These are phyloP conservation scores for Linnemannia hyalina DNA, from an alignment of 192 early-diverging fungal species.

Conservation along the genomic window DNA sequence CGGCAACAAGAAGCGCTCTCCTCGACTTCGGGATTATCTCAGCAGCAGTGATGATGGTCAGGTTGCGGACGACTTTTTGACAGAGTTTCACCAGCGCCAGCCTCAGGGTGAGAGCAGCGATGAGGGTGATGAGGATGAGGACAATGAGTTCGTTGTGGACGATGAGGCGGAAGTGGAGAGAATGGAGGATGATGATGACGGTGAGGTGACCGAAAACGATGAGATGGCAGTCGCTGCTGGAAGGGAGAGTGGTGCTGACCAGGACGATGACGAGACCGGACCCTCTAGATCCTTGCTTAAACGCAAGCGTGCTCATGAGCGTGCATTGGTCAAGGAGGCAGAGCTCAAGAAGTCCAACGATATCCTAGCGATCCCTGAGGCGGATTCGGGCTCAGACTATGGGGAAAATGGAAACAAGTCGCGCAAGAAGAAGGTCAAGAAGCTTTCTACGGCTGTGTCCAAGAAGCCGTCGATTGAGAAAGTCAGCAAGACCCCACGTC, in stretches of 20 bases:
- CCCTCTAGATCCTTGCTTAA: slow-evolving; percentile 20
- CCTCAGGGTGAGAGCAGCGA: slow-evolving; percentile 42
- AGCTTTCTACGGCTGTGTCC: neutral
- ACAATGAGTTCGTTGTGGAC: slow-evolving; percentile 41
- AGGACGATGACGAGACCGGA: slow-evolving; percentile 16
- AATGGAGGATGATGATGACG: slow-evolving; percentile 41
- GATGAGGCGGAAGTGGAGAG: slow-evolving; percentile 46
- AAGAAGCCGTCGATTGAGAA: slow-evolving; percentile 31
- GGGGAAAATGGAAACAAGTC: slow-evolving; percentile 11
- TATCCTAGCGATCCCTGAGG: neutral
- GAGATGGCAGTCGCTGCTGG: slow-evolving; percentile 24
- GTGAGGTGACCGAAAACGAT: slow-evolving; percentile 21
- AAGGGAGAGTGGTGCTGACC: slow-evolving; percentile 19
- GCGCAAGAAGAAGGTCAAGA: slow-evolving; percentile 47
- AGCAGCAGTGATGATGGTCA: slow-evolving; percentile 61
- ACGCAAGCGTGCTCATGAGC: slow-evolving; percentile 34
- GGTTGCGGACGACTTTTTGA: slow-evolving; percentile 62
- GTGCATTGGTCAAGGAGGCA: neutral
- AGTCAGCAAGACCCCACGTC: slow-evolving; percentile 6
- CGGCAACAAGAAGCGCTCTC: slow-evolving; percentile 46
- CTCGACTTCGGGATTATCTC: slow-evolving; percentile 63
- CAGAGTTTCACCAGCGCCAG: slow-evolving; percentile 60
- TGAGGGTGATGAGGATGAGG: slow-evolving; percentile 34
- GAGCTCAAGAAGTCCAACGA: slow-evolving; percentile 10
- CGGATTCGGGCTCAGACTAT: slow-evolving; percentile 45